Conservation (phyloP, 1,139 yeast species). For the Zygosaccharomyces pseudobailii region DNA sequence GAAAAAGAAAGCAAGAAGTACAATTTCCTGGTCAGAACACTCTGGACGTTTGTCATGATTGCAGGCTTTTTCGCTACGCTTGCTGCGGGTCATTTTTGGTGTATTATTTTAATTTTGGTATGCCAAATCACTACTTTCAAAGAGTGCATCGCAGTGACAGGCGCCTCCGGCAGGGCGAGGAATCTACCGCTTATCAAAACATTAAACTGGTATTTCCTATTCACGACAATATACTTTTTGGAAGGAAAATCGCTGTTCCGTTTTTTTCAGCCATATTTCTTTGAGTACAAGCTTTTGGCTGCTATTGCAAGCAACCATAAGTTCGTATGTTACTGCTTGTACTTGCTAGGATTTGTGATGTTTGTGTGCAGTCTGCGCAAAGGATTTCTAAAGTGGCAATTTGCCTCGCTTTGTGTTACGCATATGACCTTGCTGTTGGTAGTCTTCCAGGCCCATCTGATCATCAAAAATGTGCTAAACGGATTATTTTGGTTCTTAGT, state of each 20-base stretch:
- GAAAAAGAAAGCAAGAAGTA: slow-evolving; percentile 26
- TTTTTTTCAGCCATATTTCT: slow-evolving; percentile 37
- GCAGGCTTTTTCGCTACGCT: slow-evolving; percentile 62
- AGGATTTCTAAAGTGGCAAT: slow-evolving; percentile 86
- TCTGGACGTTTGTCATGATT: slow-evolving; percentile 94
- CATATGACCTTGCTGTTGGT: slow-evolving; percentile 90
- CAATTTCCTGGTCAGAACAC: slow-evolving; percentile 73
- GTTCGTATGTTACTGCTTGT: slow-evolving; percentile 76
- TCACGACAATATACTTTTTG: slow-evolving; percentile 78
- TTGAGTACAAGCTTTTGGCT: slow-evolving; percentile 44
- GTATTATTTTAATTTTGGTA: slow-evolving; percentile 63
- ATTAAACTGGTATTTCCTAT: slow-evolving; percentile 84
- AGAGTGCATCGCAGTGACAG: slow-evolving; percentile 84
- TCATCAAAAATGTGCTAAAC: slow-evolving; percentile 80
- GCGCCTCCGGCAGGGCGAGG: slow-evolving; percentile 79
- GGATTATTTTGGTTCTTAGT: slow-evolving; percentile 94
- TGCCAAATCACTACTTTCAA: slow-evolving; percentile 81
- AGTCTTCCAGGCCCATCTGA: slow-evolving; percentile 90
- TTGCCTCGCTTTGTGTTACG: slow-evolving; percentile 88
- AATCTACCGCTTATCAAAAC: slow-evolving; percentile 76
- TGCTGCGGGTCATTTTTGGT: slow-evolving; percentile 84
- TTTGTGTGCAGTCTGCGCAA: slow-evolving; percentile 87
- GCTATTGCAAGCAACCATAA: slow-evolving; percentile 63
- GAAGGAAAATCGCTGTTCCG: slow-evolving; percentile 82
- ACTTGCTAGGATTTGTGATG: slow-evolving; percentile 81